Base-by-base conservation (phyloP, 768 basidiomycete genomes). In the Cyathus striatus region DNA sequence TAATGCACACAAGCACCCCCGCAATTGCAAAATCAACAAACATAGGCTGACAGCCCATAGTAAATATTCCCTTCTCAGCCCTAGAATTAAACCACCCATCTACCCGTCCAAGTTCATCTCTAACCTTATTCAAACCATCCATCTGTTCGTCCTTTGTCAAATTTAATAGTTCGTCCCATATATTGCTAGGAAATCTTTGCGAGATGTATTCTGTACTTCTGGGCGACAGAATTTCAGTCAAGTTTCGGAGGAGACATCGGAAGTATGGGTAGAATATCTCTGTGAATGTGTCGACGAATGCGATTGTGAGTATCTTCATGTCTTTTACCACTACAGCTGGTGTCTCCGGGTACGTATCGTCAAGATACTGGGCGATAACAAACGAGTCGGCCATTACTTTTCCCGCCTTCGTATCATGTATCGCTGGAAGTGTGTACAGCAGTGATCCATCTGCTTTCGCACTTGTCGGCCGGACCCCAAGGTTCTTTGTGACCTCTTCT, bases 1-100 rank as follows among this genome's bases (percentile, higher is more conserved):
- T 56, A 9, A 52, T 46, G 52, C 51, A 59, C 1, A 36, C 36
- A 9, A 65, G 37, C 41, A 41, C 48, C 12, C 38, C 42, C 2
- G 35, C 62, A 7, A 61, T 26, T 10, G 49, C 43, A 4, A 63
- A 36, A 44, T 67, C 66, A 2, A 57, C 53, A 40, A 51, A 62
- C 6, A 55, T 49, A 18, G 52, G 23, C 17, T 23, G 36, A 13
- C 55, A 23, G 14, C 47, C 50, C 32, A n/a, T 30, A n/a, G 46
- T 27, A 13, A 44, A 50, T 40, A 39, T 44, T 17, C 26, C 25
- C 7, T 30, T 41, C 6, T 16, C 14, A 7, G 7, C 40, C 43
- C 22, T 42, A 32, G 17, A 32, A n/a, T n/a, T n/a, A 14, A 36
- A 40, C 42, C 25, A 42, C 17, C 18, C 33, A 40, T 41, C 34